Base-by-base conservation (phyloP, 495 filamentous ascomycete genomes). In the Penicillium daleae region DNA sequence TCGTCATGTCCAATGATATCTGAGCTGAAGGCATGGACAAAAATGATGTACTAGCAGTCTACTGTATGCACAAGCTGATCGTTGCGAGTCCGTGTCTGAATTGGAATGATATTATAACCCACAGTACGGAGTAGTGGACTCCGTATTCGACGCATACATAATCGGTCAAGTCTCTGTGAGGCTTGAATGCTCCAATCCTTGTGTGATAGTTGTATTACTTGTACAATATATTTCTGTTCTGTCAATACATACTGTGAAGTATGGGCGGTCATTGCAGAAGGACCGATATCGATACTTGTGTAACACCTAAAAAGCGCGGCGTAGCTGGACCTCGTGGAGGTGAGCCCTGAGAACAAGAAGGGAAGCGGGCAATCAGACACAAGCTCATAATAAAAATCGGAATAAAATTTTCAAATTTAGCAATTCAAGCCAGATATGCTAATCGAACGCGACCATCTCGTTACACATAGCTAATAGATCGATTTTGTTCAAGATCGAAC, bases 381-480 rank as follows among this genome's bases (percentile, higher is more conserved):
- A 48, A 48, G 33, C 8, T 29, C 22, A 60, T 6, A 39, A 39
- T 9, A 50, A 26, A 40, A 17, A 7, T 29, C 4, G 8, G 26
- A 22, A 21, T n/a, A 32, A 15, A 40, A 53, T 39, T 13, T 48
- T 17, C 21, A 39, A 12, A 40, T 4, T 22, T 4, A 31, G 7
- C 29, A 31, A 31, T 4, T 31, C 9, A 7, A 48, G 13, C 24
- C 0, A 10, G 1, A 31, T 12, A n/a, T 19, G 1, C 27, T 3
- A 37, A 29, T 33, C 4, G 26, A 33, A 5, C 24, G 7, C 57
- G 24, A 31, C 46, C 22, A 0, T 24, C 13, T 33, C 62, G 62
- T 66, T 59, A 56, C 63, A 60, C 58, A 48, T 31, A 37, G 9
- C 4, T 21, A 55, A 61, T 57, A 68, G 46, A 61, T 59, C 32